A percentile compares a stretch with the other conserved stretches of the same genome.
phyloP scores from a whole-genome alignment of 148 eudicot species.

The Pouteria glomerata region DNA sequence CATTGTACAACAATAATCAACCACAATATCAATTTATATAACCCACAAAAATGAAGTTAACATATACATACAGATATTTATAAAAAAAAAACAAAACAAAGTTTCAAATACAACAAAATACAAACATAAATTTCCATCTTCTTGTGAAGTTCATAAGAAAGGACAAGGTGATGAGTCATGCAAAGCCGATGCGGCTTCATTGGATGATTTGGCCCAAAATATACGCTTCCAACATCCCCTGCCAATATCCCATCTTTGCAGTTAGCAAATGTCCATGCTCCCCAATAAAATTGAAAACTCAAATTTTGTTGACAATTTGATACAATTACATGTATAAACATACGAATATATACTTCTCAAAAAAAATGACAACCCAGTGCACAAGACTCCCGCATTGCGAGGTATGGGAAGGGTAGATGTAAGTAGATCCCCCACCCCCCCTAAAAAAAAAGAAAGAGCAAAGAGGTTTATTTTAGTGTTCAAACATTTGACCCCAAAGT shows the following conservation, averaged over 20 bases:
- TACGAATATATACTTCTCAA: no score
- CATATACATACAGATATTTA: no score
- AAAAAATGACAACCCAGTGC: no score
- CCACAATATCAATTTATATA: neutral
- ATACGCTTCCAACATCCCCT: constrained; percentile 95
- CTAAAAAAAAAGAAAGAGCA: no score
- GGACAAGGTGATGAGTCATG: constrained; percentile 96
- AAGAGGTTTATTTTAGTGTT: no score
- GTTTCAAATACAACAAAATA: neutral
- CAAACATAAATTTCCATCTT: constrained; percentile 98
- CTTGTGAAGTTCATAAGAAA: constrained; percentile 76
- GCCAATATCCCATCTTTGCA: constrained; percentile 17
- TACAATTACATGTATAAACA: neutral
- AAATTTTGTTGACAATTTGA: no score
- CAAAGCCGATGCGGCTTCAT: constrained; percentile 97
- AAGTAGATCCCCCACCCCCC: no score
- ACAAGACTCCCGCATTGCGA: no score
- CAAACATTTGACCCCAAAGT: no score
- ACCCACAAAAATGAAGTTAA: neutral
- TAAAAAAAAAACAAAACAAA: neutral
- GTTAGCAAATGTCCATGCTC: constrained; percentile 15
- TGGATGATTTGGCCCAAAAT: constrained; percentile 97
- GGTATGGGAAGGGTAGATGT: no score
- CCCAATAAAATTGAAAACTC: neutral
- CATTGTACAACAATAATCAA: constrained; percentile 8